Percentiles rank a stretch among this genome's conserved stretches.
Conservation (phyloP, 352 stramenopile species). For the Salisapilia sapeloensis region DNA sequence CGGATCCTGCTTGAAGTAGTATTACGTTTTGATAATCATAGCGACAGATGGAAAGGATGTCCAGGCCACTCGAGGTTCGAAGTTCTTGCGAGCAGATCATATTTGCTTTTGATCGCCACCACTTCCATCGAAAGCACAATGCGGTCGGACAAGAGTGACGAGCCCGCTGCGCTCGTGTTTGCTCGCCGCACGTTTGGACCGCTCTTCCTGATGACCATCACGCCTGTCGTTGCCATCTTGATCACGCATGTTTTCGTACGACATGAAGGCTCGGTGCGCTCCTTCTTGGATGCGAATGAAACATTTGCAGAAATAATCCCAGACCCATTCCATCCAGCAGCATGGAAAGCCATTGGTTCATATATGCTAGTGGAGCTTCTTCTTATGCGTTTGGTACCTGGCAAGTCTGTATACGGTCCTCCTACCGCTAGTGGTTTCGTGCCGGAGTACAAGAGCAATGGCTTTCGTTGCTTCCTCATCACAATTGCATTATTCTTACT, state of each 20-base stretch:
- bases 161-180: slow-evolving; percentile 54
- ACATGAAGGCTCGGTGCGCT: slow-evolving; percentile 23
- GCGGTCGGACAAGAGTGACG: slow-evolving; percentile 55
- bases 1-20: no score
- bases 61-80: no score
- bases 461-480: slow-evolving; percentile 82
- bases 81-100: no score
- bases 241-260: slow-evolving; percentile 62
- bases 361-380: slow-evolving; percentile 83
- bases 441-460: slow-evolving; percentile 88
- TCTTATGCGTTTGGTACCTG: slow-evolving; percentile 83
- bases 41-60: no score
- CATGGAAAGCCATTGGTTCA: slow-evolving; percentile 80
- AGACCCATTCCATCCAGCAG: slow-evolving; percentile 58
- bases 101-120: slow-evolving; percentile 1
- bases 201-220: slow-evolving; percentile 76
- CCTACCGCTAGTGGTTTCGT: slow-evolving; percentile 77
- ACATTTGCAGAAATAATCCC: slow-evolving; percentile 66
- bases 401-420: slow-evolving; percentile 71
- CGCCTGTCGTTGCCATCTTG: slow-evolving; percentile 71
- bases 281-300: slow-evolving; percentile 16
- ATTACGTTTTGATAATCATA: no score
- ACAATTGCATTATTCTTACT: slow-evolving; percentile 62
- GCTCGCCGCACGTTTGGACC: slow-evolving; percentile 71
- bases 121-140: slow-evolving; percentile 9